Evolutionary conservation across 1,139 yeast genomes (phyloP), one percentile per base, ranked within the genome.

Genomic region (Nakaseomyces bracarensis): DNA sequence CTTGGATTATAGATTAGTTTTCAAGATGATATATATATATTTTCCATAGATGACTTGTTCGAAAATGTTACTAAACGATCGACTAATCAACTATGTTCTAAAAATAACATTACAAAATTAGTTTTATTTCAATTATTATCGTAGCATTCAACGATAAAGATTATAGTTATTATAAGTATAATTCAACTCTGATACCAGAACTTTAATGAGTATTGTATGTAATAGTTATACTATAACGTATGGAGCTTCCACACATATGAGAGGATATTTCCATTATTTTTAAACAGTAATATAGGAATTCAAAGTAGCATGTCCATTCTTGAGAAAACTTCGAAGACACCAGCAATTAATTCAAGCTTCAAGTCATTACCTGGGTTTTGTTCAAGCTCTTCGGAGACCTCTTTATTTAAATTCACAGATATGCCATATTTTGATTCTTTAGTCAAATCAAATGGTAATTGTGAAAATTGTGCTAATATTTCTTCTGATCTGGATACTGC

Each of bases 401-500:
- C 87, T 56, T 74, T 71, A 37, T 76, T 75, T 56, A 93, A 70
- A 60, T 91, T 89, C 47, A 79, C 69, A 5, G 96, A 95, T 43
- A 84, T 69, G 2, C 91, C 89, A 53, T 79, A 68, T 14, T 79
- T 75, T 40, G 82, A 72, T 36, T 74, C 67, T 45, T 71, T 70
- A 35, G 72, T 69, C 22, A 61, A 46, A 46, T 72, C 69, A 61
- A 89, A 91, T n/a, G 98, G 99, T 65, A 69, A 86, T 52, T 85
- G 94, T 39, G 94, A 74, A 58, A 75, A 91, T 55, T 85, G 93
- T 41, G 72, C 74, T 50, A 91, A 71, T 40, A 93, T 66, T 60
- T 91, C 97, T 59, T 91, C 97, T 9, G 96, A 95, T 54, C 96
- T 75, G 4, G 86, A 79, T 63, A 89, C 84, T 0, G 97, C 97